Conservation (phyloP, 306 rosid genomes). For the Quercus parvula region DNA sequence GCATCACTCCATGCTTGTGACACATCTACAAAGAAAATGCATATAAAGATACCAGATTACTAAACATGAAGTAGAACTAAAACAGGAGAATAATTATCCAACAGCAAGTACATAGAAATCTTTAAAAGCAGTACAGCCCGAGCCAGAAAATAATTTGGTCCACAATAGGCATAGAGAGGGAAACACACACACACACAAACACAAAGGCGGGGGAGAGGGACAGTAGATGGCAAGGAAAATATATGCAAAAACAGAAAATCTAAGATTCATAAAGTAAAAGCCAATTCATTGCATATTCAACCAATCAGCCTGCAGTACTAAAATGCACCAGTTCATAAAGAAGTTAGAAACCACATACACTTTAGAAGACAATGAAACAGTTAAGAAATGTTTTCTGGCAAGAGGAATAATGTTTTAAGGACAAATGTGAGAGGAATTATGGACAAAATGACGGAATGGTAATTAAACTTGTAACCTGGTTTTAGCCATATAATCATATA, state of each 20-base stretch:
- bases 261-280: neutral
- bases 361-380: neutral
- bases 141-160: neutral
- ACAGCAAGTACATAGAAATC: neutral
- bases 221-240: neutral
- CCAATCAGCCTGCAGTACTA: neutral
- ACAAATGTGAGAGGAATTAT: no score
- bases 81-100: neutral
- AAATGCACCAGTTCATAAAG: neutral
- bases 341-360: neutral
- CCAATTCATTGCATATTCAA: neutral
- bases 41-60: neutral
- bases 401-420: neutral
- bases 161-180: neutral
- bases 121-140: neutral
- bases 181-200: neutral
- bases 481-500: neutral
- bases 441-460: no score
- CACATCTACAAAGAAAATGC: constrained; percentile 38
- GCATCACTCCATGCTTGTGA: constrained; percentile 61
- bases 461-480: neutral
- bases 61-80: neutral
- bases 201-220: neutral
- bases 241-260: neutral
- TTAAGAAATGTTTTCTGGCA: neutral